Evolutionary conservation across 805 yeast genomes (phyloP), one percentile per base, ranked within the genome.

Genomic region (Nakazawaea pomicola): DNA sequence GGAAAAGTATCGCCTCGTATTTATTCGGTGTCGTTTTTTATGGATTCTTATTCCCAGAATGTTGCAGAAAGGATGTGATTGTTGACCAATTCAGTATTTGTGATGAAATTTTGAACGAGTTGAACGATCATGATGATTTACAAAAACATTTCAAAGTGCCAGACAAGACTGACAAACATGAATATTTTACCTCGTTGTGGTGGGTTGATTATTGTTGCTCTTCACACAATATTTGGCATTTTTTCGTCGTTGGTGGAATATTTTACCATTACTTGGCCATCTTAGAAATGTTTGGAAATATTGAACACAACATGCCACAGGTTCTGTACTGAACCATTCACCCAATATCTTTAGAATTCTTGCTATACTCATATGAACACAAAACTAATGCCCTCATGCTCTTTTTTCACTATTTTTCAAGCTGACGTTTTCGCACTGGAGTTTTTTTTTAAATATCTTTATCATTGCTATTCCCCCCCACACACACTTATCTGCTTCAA

Each of bases 201-300:
- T 89, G 96, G 91, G 80, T 80, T 12, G 93, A 85, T 51, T 84
- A 83, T 57, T 58, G 74, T 20, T 68, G 80, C 40, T 73, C 78
- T 31, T 86, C 96, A 28, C 99, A 91, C 60, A 90, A 89, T 54
- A 67, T 91, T 23, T 91, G 99, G 99, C 99, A 91, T 62, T 58
- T 88, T 10, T 87, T 84, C 56, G 99, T 93, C 23, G 74, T 93
- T 14, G 70, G 84, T 19, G 99, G 99, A 2, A 79, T 88, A n/a
- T 60, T 84, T 31, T 95, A 95, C 24, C 98, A 91, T 60, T 93
- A 90, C 61, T 68, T 69, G 42, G 91, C 95, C 11, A 67, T 88
- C 29, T 65, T 87, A 46, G 80, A 76, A 43, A 81, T 90, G 84
- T 80, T 80, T 48, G 68, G 67, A 20, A 47, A 37, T 24, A 33